Base-by-base conservation (phyloP, 306 rosid species). In the Prosopis cineraria region DNA sequence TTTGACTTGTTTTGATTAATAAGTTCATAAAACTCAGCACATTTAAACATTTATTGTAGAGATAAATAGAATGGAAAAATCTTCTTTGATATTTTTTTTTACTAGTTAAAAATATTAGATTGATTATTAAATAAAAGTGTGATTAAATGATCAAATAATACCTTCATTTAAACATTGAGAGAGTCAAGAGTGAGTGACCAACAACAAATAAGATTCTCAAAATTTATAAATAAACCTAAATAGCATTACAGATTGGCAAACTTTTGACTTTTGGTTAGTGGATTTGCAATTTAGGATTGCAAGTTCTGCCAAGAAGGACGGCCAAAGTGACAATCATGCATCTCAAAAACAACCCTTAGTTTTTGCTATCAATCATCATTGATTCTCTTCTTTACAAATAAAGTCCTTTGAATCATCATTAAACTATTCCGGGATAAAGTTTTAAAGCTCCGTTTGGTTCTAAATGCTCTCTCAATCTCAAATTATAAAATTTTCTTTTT, bases 241-340 rank as follows among this genome's bases (percentile, higher is more conserved):
- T 37, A n/a, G 47, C 41, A 10, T n/a, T 41, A 36, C 29, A 7
- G 70, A 19, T 67, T 40, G 30, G 52, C 52, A 67, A 67, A 12
- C 52, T 40, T 67, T 67, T 67, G 52, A 67, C 72, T 39, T 22
- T 40, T 67, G 0, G 5, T 22, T 0, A 5, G 10, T 39, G 72
- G 11, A 67, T 24, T 22, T 22, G 52, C 72, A 11, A n/a, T n/a
- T 22, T 22, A 10, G 29, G 9, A 25, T 67, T 67, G 16, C 48
- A 67, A 8, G 50, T 67, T 40, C 3, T 67, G 50, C 72, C 72
- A 40, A 67, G 50, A 67, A 39, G 27, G 40, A 22, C 29, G 70
- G 52, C 34, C 25, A 67, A 63, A 67, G 72, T 22, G 50, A 39
- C 72, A 39, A 67, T 67, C 29, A 65, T n/a, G 70, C 47, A 65